These are phyloP conservation scores for Boechera stricta DNA, from an alignment of 345 rosid species.

Conservation along the genomic window DNA sequence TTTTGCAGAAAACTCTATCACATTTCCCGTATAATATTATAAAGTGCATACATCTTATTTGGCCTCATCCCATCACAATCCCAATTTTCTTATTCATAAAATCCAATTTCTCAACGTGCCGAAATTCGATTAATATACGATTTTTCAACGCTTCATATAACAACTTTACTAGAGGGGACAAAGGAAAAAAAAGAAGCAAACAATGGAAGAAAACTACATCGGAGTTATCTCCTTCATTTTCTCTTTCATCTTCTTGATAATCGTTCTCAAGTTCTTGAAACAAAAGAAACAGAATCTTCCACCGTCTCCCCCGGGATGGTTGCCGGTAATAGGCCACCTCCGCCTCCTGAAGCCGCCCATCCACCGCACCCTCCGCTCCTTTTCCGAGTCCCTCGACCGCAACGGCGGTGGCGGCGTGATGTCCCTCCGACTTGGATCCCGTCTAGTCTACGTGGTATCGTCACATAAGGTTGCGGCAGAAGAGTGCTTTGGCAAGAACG, in stretches of 20 bases:
- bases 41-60: conserved; percentile 4
- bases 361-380: conserved; percentile 47
- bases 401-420: conserved; percentile 57
- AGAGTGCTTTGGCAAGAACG: conserved; percentile 67
- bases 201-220: conserved; percentile 34
- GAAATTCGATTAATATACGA: neutral
- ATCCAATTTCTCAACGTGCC: conserved; percentile 37
- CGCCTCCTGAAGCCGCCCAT: conserved; percentile 56
- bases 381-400: conserved; percentile 42
- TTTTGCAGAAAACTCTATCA: too few relatives aligned
- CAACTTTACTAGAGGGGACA: conserved; percentile 14
- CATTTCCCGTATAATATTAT: too few relatives aligned
- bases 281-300: conserved; percentile 45
- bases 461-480: conserved; percentile 45
- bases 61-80: conserved; percentile 19
- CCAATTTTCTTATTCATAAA: neutral
- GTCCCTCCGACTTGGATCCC: conserved; percentile 59
- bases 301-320: conserved; percentile 54
- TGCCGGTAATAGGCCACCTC: conserved; percentile 66
- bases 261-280: conserved; percentile 36
- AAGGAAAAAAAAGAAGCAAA: neutral
- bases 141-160: conserved; percentile 5
- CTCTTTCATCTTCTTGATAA: conserved; percentile 27
- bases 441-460: conserved; percentile 54
- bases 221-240: conserved; percentile 23